A percentile compares a stretch with the other conserved stretches of the same genome.
These are phyloP conservation scores for Rhinocladiella similis DNA, from an alignment of 2,329 filamentous ascomycete genomes.

Conservation along the genomic window DNA sequence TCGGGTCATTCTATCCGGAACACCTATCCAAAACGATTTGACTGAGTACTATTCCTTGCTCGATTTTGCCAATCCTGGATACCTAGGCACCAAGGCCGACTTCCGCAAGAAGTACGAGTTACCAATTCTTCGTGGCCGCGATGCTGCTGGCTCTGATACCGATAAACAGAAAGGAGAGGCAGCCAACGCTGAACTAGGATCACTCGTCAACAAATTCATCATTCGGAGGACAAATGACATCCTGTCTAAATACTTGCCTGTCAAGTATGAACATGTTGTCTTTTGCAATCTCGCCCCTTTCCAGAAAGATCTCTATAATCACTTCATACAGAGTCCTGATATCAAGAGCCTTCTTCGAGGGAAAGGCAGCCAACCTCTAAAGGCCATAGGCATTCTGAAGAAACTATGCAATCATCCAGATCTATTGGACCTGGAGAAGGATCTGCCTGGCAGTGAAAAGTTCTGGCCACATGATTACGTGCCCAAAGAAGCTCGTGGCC, in stretches of 20 bases:
- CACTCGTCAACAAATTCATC: slow-evolving; percentile 95
- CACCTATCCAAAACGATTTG: slow-evolving; percentile 97
- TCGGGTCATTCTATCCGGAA: slow-evolving; percentile 92
- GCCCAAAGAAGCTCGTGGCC: slow-evolving; percentile 80
- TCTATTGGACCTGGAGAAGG: slow-evolving; percentile 76
- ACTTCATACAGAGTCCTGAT: slow-evolving; percentile 93
- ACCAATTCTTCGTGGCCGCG: slow-evolving; percentile 86
- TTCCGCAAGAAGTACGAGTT: slow-evolving; percentile 94
- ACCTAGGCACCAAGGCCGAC: slow-evolving; percentile 83
- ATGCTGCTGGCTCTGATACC: slow-evolving; percentile 81
- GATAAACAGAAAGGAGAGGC: slow-evolving; percentile 83
- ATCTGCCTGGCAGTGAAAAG: slow-evolving; percentile 82
- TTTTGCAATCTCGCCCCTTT: slow-evolving; percentile 95
- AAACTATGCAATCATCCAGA: slow-evolving; percentile 99
- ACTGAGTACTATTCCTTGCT: slow-evolving; percentile 96
- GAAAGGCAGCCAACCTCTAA: slow-evolving; percentile 92
- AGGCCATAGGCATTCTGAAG: slow-evolving; percentile 94
- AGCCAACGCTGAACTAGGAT: slow-evolving; percentile 75
- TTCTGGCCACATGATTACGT: slow-evolving; percentile 84
- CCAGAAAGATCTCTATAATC: slow-evolving; percentile 90
- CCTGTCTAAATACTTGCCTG: slow-evolving; percentile 90
- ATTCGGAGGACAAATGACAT: slow-evolving; percentile 98
- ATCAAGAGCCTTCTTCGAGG: slow-evolving; percentile 89
- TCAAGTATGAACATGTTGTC: slow-evolving; percentile 99
- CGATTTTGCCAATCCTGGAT: slow-evolving; percentile 92